These are phyloP conservation scores for Wallacemonas sp. DNA, from an alignment of 208 protist genomes.

Conservation along the genomic window DNA sequence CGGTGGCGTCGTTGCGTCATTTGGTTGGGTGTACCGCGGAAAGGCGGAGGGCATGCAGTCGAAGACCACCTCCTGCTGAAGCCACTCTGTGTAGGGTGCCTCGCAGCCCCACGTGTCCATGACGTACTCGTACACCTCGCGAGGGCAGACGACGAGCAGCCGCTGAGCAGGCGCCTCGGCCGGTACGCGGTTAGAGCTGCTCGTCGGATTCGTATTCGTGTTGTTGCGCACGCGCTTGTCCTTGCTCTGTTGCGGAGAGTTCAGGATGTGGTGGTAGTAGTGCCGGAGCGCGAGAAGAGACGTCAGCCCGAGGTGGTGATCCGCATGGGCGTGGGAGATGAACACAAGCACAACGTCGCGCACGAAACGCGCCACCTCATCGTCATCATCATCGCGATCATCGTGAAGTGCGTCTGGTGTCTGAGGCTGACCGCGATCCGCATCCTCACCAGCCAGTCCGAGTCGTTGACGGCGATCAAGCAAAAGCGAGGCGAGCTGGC, in stretches of 20 bases:
- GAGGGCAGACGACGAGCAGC: constrained; percentile 71
- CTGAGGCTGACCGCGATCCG: background rate
- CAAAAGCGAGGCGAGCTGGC: constrained; percentile 64
- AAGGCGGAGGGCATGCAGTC: constrained; percentile 46
- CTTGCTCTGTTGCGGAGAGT: too few species aligned
- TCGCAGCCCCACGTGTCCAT: constrained; percentile 46
- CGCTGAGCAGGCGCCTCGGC: too few species aligned
- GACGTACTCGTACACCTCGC: constrained; percentile 74
- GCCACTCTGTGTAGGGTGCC: constrained; percentile 39
- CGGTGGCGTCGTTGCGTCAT: constrained; percentile 8
- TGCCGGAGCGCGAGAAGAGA: constrained; percentile 66
- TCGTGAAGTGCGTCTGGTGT: background rate
- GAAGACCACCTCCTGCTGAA: constrained; percentile 62
- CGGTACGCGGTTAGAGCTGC: too few species aligned
- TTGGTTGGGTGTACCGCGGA: constrained; percentile 17
- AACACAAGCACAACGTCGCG: constrained; percentile 68
- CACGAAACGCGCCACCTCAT: constrained; percentile 32
- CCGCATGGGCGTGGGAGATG: constrained; percentile 90
- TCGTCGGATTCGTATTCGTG: too few species aligned
- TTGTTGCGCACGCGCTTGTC: too few species aligned
- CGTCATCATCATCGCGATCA: constrained; percentile 9
- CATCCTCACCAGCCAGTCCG: background rate
- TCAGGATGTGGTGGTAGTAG: constrained; percentile 17
- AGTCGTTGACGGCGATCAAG: constrained; percentile 20
- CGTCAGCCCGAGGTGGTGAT: constrained; percentile 86